These are phyloP conservation scores for Phyllosticta citriasiana DNA, from an alignment of 2,329 filamentous ascomycete genomes.

Conservation along the genomic window DNA sequence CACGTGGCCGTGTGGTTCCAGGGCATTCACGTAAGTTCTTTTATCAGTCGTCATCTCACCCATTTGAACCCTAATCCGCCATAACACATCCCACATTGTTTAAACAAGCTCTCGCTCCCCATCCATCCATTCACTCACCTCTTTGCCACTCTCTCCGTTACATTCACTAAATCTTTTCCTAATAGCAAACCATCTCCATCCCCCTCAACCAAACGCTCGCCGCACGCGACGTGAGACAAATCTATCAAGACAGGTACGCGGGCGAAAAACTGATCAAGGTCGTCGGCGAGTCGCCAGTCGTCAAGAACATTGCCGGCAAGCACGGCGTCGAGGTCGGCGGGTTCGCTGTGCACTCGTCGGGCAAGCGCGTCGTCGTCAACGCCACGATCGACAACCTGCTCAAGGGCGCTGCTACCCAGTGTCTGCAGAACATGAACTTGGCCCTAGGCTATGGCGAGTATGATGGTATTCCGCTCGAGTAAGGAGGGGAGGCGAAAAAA, in stretches of 20 bases:
- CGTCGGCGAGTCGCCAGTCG: constrained; percentile 73
- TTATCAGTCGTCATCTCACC: not conserved
- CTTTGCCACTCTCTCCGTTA: not conserved
- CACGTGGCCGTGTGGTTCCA: constrained; percentile 97
- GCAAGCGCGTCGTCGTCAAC: constrained; percentile 88
- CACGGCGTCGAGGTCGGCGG: constrained; percentile 91
- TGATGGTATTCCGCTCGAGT: constrained; percentile 60
- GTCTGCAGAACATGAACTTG: constrained; percentile 91
- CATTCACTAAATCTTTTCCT: constrained; percentile 4
- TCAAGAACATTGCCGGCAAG: constrained; percentile 74
- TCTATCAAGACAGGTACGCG: constrained; percentile 94
- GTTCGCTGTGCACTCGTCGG: constrained; percentile 83
- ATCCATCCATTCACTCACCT: not conserved
- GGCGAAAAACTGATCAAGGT: constrained; percentile 94
- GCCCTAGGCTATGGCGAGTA: constrained; percentile 83
- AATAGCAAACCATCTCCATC: constrained; percentile 75
- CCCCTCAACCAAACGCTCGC: constrained; percentile 80
- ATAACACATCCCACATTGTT: not conserved
- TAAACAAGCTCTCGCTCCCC: not conserved
- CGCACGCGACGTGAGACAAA: constrained; percentile 80
- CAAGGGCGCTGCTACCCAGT: constrained; percentile 89
- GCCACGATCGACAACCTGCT: constrained; percentile 88
- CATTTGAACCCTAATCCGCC: not conserved
- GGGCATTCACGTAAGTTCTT: constrained; percentile 60
- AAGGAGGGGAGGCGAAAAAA: not conserved